A percentile compares a stretch with the other conserved stretches of the same genome.
These are phyloP conservation scores for Dissoconium aciculare DNA, from an alignment of 2,329 filamentous ascomycete genomes.

Conservation along the genomic window DNA sequence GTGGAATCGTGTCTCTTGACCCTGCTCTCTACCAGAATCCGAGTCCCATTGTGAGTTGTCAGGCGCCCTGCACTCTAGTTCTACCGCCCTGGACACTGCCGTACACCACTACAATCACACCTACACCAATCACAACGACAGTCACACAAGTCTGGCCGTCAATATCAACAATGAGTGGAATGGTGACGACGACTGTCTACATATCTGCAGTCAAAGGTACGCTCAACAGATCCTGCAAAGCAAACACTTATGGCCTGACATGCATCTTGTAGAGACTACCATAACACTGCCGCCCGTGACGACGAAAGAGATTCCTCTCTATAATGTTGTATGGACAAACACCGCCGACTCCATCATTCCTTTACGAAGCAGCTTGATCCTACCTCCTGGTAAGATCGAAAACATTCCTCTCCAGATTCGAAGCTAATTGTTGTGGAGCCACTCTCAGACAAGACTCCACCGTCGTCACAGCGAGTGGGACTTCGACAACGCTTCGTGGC, in stretches of 20 bases:
- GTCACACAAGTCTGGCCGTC: conserved; percentile 5
- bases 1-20: conserved; percentile 6
- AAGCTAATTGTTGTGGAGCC: conserved; percentile 2
- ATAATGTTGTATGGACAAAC: conserved; percentile 6
- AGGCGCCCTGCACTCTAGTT: conserved; percentile 8
- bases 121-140: conserved; percentile 6
- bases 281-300: conserved; percentile 5
- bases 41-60: conserved; percentile 5
- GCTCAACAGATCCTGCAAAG: too few relatives aligned
- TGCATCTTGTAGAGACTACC: conserved; percentile 3
- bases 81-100: conserved; percentile 7
- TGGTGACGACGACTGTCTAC: conserved; percentile 4
- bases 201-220: conserved; percentile 4
- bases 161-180: conserved; percentile 3
- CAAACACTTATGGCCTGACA: too few relatives aligned
- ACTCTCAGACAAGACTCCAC: conserved; percentile 5
- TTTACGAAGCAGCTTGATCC: conserved; percentile 7
- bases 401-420: too few relatives aligned
- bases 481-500: conserved; percentile 4
- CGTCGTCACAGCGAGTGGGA: conserved; percentile 3
- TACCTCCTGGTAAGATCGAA: too few relatives aligned
- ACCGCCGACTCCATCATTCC: conserved; percentile 4
- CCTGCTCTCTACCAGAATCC: conserved; percentile 5
- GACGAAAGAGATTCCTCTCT: conserved; percentile 5
- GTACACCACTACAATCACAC: conserved; percentile 7